Percentiles rank a stretch among this genome's conserved stretches.
phyloP scores from a whole-genome alignment of 208 protist genomes.

The Porcisia hertigi region DNA sequence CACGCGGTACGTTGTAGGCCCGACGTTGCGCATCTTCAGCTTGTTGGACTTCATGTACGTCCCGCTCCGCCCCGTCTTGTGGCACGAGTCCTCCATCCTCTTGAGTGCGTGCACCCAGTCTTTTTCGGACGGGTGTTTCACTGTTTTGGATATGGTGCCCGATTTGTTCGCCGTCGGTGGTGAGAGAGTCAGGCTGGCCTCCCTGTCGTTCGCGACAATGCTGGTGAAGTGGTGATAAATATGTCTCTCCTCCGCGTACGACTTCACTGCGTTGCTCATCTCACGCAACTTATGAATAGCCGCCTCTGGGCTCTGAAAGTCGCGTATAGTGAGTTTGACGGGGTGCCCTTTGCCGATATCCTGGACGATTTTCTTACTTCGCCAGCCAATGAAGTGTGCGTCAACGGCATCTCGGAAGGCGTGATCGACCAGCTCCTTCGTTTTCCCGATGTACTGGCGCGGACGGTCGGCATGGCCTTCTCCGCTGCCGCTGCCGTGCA shows the following conservation, averaged over 20 bases:
- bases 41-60: conserved; percentile 70
- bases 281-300: conserved; percentile 79
- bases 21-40: conserved; percentile 77
- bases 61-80: conserved; percentile 65
- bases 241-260: conserved; percentile 53
- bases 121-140: conserved; percentile 77
- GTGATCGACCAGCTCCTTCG: conserved; percentile 65
- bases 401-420: conserved; percentile 88
- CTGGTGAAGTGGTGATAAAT: conserved; percentile 84
- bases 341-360: conserved; percentile 76
- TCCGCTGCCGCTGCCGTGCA: conserved; percentile 4
- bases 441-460: conserved; percentile 23
- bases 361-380: conserved; percentile 85
- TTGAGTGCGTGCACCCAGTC: conserved; percentile 73
- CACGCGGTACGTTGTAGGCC: conserved; percentile 69
- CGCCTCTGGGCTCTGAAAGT: conserved; percentile 77
- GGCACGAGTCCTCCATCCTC: conserved; percentile 75
- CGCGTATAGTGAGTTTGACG: conserved; percentile 78
- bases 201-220: conserved; percentile 78
- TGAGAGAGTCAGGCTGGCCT: conserved; percentile 68
- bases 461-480: neutral
- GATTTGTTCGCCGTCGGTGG: conserved; percentile 53
- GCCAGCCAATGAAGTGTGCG: conserved; percentile 88
- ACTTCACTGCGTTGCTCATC: conserved; percentile 80
- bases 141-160: conserved; percentile 51